Base-by-base conservation (phyloP, 140 eudicot species). In the Oenanthe javanica region DNA sequence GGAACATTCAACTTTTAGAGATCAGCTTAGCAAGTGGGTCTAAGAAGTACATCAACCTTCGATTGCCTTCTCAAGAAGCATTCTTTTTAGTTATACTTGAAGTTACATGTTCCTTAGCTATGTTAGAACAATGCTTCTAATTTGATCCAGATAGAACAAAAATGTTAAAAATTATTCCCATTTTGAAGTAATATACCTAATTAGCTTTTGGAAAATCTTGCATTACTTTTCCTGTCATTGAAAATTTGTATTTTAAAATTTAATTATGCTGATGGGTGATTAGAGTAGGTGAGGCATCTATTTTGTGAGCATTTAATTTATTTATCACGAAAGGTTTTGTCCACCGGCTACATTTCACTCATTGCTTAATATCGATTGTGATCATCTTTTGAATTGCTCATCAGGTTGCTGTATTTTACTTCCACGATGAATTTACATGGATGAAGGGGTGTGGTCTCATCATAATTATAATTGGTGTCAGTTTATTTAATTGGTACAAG, bases 361-460 rank as follows among this genome's bases (percentile, higher is more conserved):
- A n/a, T 59, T 59, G n/a, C 36, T 59, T 59, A 2, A 59, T 59
- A 59, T 59, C 1, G 36, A 25, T n/a, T 59, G 6, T 79, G 49
- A 78, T 63, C 85, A 15, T 11, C 75, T 16, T 48, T 9, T 74
- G 64, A 31, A 42, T 19, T 78, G 67, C 50, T 36, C 82, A 14
- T 84, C 92, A 95, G 99, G 99, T 92, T 59, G 99, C 99, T 16
- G 97, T 95, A 71, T 89, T 95, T 72, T 95, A 95, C 89, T 95
- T 95, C 85, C 97, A 95, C 82, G 99, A 95, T 79, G 88, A 95
- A 76, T 95, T 95, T 80, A 95, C 97, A 70, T 90, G 95, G 97
- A 77, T 95, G 87, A 95, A 92, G 86, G 99, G 97, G 64, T 84
- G 81, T 57, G 99, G 99, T 75, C 99, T 95, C 31, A 72, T 87